Conservation (phyloP, 495 filamentous ascomycete species). For the Penicillium psychrofluorescens region DNA sequence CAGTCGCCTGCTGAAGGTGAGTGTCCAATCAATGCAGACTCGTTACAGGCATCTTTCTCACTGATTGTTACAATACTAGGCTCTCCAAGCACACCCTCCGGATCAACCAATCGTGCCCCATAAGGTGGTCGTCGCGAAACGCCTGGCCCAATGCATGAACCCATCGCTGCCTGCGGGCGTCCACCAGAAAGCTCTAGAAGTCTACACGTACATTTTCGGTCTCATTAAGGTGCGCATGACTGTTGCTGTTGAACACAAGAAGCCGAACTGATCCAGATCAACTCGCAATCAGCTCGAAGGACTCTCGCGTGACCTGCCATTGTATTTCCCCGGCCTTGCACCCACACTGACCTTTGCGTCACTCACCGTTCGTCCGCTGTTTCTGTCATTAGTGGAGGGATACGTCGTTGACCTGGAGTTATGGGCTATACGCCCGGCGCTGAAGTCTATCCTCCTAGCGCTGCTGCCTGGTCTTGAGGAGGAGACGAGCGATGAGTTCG, state of each 20-base stretch:
- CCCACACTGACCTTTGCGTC: constrained; percentile 90
- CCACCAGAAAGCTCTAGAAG: constrained; percentile 96
- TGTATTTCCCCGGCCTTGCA: constrained; percentile 85
- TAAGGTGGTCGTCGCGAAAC: constrained; percentile 77
- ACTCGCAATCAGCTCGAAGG: constrained; percentile 47
- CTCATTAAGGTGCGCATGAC: constrained; percentile 24
- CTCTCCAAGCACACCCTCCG: constrained; percentile 77
- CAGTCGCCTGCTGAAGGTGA: constrained; percentile 81
- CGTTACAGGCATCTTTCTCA: constrained; percentile 6
- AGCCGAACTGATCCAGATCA: background rate
- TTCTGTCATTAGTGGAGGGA: constrained; percentile 75
- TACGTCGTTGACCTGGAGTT: constrained; percentile 67
- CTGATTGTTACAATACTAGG: constrained; percentile 43
- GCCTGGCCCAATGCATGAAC: constrained; percentile 90
- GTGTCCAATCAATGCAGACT: constrained; percentile 1
- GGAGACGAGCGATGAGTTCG: constrained; percentile 94
- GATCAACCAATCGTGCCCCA: constrained; percentile 69
- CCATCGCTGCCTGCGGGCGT: constrained; percentile 90
- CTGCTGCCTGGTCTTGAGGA: constrained; percentile 90
- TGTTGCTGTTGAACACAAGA: background rate
- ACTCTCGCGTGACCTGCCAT: constrained; percentile 68
- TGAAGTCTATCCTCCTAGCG: constrained; percentile 81
- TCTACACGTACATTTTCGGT: constrained; percentile 80
- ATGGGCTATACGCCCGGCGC: constrained; percentile 67
- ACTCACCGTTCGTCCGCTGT: constrained; percentile 74